Percentiles rank a stretch among this genome's conserved stretches.
These are phyloP conservation scores for sunflower (Helianthus annuus) DNA, from an alignment of 129 eudicot genomes.

Conservation along the genomic window HanXRQr2.0-SUNRISE NC_035449.2:55498445-55498944, in stretches of 20 bases:
- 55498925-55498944: too few species aligned
- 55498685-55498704: conserved; percentile 89
- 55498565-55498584: too few species aligned
- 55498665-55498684: conserved; percentile 74
- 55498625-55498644: too few species aligned
- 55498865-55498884: conserved; percentile 25
- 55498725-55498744: conserved; percentile 99
- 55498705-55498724: conserved; percentile 92
- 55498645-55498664: conserved; percentile 2
- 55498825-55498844: conserved; percentile 93
- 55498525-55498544: too few species aligned
- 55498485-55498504: too few species aligned
- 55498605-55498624: too few species aligned
- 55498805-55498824: conserved; percentile 97
- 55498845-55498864: conserved; percentile 92
- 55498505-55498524: too few species aligned
- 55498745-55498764: conserved; percentile 99
- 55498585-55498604: too few species aligned
- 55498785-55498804: conserved; percentile 98
- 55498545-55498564: too few species aligned
- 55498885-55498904: neutral
- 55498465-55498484: too few species aligned
- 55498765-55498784: conserved; percentile 96
- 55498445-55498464: too few species aligned
- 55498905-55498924: too few species aligned